phyloP scores from a whole-genome alignment of 1,284 basidiomycete species.

The Cryptococcus neoformans region DNA sequence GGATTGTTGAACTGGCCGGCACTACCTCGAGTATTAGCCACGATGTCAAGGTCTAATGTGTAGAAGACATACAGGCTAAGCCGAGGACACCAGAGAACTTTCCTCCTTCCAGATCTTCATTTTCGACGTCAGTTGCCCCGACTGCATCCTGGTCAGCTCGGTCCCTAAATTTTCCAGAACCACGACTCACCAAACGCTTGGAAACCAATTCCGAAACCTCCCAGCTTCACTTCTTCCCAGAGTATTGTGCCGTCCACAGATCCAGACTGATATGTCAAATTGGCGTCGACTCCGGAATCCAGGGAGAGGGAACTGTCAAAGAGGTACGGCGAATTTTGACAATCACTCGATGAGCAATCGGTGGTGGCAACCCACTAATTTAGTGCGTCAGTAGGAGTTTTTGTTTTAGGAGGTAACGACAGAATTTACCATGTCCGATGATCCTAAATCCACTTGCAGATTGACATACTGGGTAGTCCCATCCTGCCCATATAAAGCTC shows the following conservation, averaged over 20 bases:
- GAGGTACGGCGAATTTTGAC: slow-evolving; percentile 26
- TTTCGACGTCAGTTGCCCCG: slow-evolving; percentile 30
- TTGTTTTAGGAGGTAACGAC: neutral
- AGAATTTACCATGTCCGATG: slow-evolving; percentile 45
- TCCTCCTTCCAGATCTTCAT: slow-evolving; percentile 41
- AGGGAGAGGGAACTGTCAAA: slow-evolving; percentile 37
- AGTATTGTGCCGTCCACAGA: slow-evolving; percentile 40
- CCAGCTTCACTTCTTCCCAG: slow-evolving; percentile 45
- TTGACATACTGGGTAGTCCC: slow-evolving; percentile 31
- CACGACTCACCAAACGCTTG: slow-evolving; percentile 42
- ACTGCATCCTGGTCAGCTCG: slow-evolving; percentile 14
- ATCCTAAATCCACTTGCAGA: slow-evolving; percentile 47
- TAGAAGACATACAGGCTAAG: slow-evolving; percentile 33
- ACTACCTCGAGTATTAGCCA: slow-evolving; percentile 12
- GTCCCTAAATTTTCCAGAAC: neutral
- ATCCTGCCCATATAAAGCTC: slow-evolving; percentile 21
- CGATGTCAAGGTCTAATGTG: too few relatives aligned
- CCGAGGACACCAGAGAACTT: slow-evolving; percentile 45
- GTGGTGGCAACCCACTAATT: slow-evolving; percentile 45
- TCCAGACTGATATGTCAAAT: slow-evolving; percentile 37
- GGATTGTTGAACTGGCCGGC: slow-evolving; percentile 45
- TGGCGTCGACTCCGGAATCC: slow-evolving; percentile 26
- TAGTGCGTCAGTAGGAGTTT: neutral
- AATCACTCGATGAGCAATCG: slow-evolving; percentile 35
- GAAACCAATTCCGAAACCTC: slow-evolving; percentile 43